Evolutionary conservation across 306 rosid species (phyloP).

Genomic region (Gastrolobium bilobum): DNA sequence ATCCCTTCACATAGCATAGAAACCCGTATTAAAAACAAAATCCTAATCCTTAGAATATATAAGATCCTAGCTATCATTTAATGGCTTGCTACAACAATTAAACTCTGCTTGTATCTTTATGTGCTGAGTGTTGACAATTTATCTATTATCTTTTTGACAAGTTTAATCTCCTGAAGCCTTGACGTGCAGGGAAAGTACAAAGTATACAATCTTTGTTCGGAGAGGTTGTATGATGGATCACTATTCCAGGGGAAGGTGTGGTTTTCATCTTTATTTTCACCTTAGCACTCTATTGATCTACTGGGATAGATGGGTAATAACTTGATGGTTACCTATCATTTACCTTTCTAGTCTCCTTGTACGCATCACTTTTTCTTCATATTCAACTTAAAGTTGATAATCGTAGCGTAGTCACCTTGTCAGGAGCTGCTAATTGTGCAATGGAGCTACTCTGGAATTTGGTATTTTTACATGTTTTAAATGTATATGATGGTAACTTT

Average conservation of each 20-base stretch:
- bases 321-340: constrained; percentile 26
- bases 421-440: constrained; percentile 5
- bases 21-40: background rate
- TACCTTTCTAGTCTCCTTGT: constrained; percentile 32
- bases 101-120: constrained; percentile 13
- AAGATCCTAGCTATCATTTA: constrained; percentile 18
- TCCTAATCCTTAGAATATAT: background rate
- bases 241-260: constrained; percentile 94
- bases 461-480: constrained; percentile 21
- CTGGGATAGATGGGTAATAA: constrained; percentile 30
- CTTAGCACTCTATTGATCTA: constrained; percentile 41
- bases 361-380: background rate
- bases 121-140: constrained; percentile 21
- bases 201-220: constrained; percentile 97
- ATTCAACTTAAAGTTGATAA: constrained; percentile 33
- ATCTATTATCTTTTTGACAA: constrained; percentile 38
- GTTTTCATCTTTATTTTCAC: constrained; percentile 41
- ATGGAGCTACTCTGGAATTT: background rate
- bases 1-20: background rate
- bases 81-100: constrained; percentile 23
- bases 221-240: constrained; percentile 93
- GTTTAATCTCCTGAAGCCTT: constrained; percentile 45
- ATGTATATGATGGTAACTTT: background rate
- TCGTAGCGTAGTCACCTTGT: constrained; percentile 28
- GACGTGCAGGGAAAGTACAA: constrained; percentile 85